Percentiles rank a stretch among this genome's conserved stretches.
Evolutionary conservation across 768 basidiomycete species (phyloP).

Genomic region (Amanita pallidorosea): DNA sequence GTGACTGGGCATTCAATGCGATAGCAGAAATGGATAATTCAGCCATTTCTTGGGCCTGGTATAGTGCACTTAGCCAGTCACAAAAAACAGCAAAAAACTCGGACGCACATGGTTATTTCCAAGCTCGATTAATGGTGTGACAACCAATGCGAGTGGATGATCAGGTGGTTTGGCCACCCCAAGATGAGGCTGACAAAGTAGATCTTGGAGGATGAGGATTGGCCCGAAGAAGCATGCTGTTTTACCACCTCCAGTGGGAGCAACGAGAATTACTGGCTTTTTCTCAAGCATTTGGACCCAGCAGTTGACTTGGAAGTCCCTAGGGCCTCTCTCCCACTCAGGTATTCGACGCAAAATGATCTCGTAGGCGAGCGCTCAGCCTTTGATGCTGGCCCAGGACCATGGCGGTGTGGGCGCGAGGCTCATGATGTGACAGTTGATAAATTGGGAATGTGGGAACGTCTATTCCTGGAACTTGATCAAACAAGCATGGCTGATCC

Average conservation of each 20-base stretch:
- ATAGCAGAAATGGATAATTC: constrained; percentile 10
- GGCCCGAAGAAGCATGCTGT: constrained; percentile 10
- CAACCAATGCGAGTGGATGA: constrained; percentile 10
- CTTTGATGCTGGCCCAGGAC: constrained; percentile 8
- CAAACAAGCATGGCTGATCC: too few species aligned
- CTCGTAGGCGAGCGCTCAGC: constrained; percentile 5
- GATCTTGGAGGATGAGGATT: constrained; percentile 10
- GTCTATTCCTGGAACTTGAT: too few species aligned
- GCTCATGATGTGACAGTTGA: background rate
- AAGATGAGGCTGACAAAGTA: background rate
- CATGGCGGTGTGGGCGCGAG: background rate
- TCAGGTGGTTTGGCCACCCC: background rate
- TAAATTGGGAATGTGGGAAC: too few species aligned
- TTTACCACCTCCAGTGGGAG: constrained; percentile 13
- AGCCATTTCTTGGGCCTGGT: constrained; percentile 12
- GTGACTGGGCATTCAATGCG: constrained; percentile 11
- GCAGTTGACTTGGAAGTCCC: constrained; percentile 10
- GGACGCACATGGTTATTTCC: constrained; percentile 14
- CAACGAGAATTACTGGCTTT: constrained; percentile 11
- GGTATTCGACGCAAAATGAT: constrained; percentile 10
- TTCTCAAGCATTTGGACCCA: constrained; percentile 11
- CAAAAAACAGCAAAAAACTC: background rate
- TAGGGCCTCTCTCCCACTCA: constrained; percentile 11
- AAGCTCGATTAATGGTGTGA: constrained; percentile 14
- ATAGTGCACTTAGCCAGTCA: background rate